A percentile compares a stretch with the other conserved stretches of the same genome.
Evolutionary conservation across 2,329 filamentous ascomycete species (phyloP).

Genomic region (Hortaea werneckii): DNA sequence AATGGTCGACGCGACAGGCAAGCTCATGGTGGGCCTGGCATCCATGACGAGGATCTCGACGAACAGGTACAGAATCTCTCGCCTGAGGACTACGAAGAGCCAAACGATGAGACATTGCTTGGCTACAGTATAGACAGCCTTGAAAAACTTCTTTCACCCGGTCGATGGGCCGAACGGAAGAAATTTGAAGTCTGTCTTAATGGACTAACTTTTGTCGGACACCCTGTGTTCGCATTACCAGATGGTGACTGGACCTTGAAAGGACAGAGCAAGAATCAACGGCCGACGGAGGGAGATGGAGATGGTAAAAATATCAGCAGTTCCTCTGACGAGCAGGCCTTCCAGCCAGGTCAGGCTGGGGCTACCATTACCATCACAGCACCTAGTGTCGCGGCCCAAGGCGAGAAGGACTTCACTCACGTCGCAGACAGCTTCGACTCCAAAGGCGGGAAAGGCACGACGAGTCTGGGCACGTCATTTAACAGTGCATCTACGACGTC

Average conservation of each 20-base stretch:
- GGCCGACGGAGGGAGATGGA: neutral
- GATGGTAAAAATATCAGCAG: neutral
- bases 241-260: constrained; percentile 39
- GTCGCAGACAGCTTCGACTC: constrained; percentile 22
- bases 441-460: neutral
- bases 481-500: constrained; percentile 23
- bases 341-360: neutral
- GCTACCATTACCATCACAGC: constrained; percentile 8
- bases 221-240: constrained; percentile 71
- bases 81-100: neutral
- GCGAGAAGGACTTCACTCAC: constrained; percentile 17
- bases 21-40: neutral
- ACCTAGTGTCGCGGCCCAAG: constrained; percentile 4
- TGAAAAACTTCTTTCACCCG: constrained; percentile 69
- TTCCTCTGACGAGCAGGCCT: neutral
- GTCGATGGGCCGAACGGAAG: constrained; percentile 54
- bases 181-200: constrained; percentile 81
- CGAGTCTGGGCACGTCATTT: constrained; percentile 19
- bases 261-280: neutral
- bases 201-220: constrained; percentile 68
- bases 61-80: neutral
- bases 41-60: neutral
- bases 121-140: constrained; percentile 49
- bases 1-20: neutral
- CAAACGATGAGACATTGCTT: constrained; percentile 6